Base-by-base conservation (phyloP, 768 basidiomycete species). In the Tulasnella sp. region DNA sequence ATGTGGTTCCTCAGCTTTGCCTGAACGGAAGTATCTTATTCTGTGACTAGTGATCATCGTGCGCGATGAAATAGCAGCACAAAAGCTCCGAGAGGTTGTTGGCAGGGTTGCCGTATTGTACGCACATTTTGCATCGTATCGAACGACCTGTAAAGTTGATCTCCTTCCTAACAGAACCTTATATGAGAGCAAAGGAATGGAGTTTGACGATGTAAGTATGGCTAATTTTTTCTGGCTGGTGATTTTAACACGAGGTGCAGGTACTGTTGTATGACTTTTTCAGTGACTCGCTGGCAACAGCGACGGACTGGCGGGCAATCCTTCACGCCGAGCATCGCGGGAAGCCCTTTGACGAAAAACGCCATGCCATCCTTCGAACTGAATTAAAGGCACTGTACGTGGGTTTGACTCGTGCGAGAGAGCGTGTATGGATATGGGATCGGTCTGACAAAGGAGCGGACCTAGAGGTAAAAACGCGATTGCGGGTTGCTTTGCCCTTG, bases 211-310 rank as follows among this genome's bases (percentile, higher is more conserved):
- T 79, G 90, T 89, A 71, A 64, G 82, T 54, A 1, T n/a, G 19
- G 22, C 64, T 67, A 52, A 22, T 49, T 74, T 34, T 34, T 34
- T 36, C 1, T 17, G 42, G 11, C 3, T 1, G 42, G 6, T 45
- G 15, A 11, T 19, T 7, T 22, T 67, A 17, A 64, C 40, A 15
- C 2, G 3, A 39, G 6, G 1, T 1, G 1, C 0, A 92, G 91
- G 91, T 93, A 3, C 83, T 93, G 1, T 79, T 93, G 14, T 92
- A 89, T 79, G 89, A 93, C 78, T 92, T 92, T 81, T 93, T 93
- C 79, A 85, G 87, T 38, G 89, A 91, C 78, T 93, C 92, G 0
- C 79, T 79, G 0, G 82, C 87, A 1, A 86, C 86, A 52, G 74
- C 81, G 0, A 81, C 87, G 0, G 88, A 89, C 67, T 92, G 91